These are phyloP conservation scores for Primulina tabacum DNA, from an alignment of 257 asterid species.

Conservation along the genomic window DNA sequence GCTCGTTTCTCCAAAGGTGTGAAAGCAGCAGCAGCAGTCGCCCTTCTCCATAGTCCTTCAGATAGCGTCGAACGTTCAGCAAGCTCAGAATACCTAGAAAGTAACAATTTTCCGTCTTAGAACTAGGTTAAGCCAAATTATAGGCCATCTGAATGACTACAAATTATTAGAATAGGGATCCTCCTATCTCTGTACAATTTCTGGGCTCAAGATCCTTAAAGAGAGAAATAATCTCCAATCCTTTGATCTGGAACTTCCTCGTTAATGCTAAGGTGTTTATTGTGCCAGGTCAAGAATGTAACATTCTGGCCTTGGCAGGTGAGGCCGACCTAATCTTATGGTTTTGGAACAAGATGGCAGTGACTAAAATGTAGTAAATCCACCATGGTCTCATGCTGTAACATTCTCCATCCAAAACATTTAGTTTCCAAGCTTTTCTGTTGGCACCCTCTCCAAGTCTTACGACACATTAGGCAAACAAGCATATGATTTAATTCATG, in stretches of 20 bases:
- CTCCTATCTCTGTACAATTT: neutral
- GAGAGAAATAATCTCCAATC: neutral
- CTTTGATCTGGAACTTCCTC: neutral
- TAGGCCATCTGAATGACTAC: neutral
- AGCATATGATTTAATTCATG: neutral
- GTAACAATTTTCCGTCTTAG: conserved; percentile 24
- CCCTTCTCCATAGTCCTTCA: conserved; percentile 89
- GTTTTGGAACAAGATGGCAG: neutral
- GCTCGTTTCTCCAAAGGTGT: conserved; percentile 73
- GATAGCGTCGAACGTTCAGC: conserved; percentile 54
- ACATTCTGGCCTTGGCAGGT: too few species aligned
- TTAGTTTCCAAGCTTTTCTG: neutral
- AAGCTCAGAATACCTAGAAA: conserved; percentile 61
- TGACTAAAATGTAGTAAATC: neutral
- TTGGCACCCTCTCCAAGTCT: neutral
- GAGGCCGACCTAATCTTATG: too few species aligned
- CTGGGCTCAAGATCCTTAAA: neutral
- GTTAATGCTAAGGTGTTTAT: neutral
- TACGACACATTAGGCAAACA: neutral
- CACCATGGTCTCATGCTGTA: neutral
- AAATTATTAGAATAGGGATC: neutral
- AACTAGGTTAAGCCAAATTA: neutral
- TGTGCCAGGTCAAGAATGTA: neutral
- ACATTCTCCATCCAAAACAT: neutral
- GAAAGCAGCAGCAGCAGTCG: conserved; percentile 72